These are phyloP conservation scores for Colletotrichum salicis DNA, from an alignment of 2,329 filamentous ascomycete genomes.

Conservation along the genomic window DNA sequence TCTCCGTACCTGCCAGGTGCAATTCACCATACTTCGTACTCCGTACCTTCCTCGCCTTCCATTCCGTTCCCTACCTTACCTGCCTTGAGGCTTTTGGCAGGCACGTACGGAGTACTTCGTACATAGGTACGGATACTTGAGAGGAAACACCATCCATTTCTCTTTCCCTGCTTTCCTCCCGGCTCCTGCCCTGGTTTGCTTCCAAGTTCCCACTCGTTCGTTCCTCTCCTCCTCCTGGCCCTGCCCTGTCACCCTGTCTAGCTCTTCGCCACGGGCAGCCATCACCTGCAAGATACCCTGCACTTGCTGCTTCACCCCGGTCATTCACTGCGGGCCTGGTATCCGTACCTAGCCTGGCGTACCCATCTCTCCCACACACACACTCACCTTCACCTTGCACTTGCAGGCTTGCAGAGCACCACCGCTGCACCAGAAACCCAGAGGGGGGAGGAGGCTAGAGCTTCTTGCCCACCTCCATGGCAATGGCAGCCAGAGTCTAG, in stretches of 20 bases:
- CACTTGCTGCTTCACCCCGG: conserved; percentile 3
- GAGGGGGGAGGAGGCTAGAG: background rate
- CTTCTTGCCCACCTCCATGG: conserved; percentile 7
- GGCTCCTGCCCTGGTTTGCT: conserved; percentile 22
- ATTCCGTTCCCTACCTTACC: too few relatives aligned
- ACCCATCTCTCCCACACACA: background rate
- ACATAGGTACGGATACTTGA: background rate
- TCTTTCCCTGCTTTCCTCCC: conserved; percentile 1
- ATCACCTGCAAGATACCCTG: background rate
- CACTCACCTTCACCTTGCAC: too few relatives aligned
- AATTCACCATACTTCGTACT: too few relatives aligned
- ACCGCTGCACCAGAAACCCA: background rate
- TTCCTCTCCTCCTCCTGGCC: background rate
- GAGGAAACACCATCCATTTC: background rate
- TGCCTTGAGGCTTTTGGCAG: too few relatives aligned
- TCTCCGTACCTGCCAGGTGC: background rate
- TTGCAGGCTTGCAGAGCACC: background rate
- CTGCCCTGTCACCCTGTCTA: background rate
- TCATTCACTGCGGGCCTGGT: conserved; percentile 18
- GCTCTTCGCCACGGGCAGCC: background rate
- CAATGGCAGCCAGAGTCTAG: background rate
- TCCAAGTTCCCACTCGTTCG: background rate
- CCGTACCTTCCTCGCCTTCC: background rate
- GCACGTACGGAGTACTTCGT: too few relatives aligned
- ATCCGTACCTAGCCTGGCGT: too few relatives aligned